A percentile compares a stretch with the other conserved stretches of the same genome.
Conservation (phyloP, 176 grass and related monocot genomes). For the barley (Hordeum vulgare) region MorexV3_pseudomolecules_assembly NC_058522.1:448621817-448622316, state of each 20-base stretch:
- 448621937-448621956: background rate
- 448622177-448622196: background rate
- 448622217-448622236: background rate
- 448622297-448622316: background rate
- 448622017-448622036: background rate
- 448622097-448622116: background rate
- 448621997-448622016: background rate
- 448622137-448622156: background rate
- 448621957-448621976: background rate
- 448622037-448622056: background rate
- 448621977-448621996: background rate
- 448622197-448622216: background rate
- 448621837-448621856: background rate
- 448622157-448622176: background rate
- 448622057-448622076: background rate
- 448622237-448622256: background rate
- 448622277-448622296: background rate
- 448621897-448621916: background rate
- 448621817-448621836: background rate
- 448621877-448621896: background rate
- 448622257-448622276: background rate
- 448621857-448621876: background rate
- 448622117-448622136: background rate
- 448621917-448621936: background rate
- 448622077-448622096: background rate